Evolutionary conservation across 495 filamentous ascomycete genomes (phyloP).

Genomic region (Penicillium desertorum): DNA sequence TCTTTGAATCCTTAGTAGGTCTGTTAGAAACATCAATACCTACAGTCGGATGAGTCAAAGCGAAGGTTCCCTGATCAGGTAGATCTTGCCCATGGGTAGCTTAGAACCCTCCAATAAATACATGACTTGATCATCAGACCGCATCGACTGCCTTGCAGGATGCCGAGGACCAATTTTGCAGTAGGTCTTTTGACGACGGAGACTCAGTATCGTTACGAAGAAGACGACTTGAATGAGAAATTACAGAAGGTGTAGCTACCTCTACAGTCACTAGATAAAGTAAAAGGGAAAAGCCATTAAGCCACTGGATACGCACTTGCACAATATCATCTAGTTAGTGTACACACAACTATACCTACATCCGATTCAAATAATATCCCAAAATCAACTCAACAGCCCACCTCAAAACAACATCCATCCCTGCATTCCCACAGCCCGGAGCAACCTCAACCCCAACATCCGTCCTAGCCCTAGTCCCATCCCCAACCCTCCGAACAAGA

Average conservation of each 20-base stretch:
- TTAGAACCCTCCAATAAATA: too few species aligned
- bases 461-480: constrained; percentile 33
- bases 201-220: not conserved
- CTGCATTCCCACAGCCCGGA: constrained; percentile 34
- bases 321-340: not conserved
- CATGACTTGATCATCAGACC: constrained; percentile 15
- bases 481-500: constrained; percentile 34
- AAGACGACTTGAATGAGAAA: not conserved
- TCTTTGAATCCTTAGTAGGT: too few species aligned
- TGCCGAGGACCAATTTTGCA: constrained; percentile 32
- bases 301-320: not conserved
- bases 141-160: constrained; percentile 38
- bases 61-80: too few species aligned
- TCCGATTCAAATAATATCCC: constrained; percentile 17
- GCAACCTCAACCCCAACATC: constrained; percentile 43
- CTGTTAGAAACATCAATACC: too few species aligned
- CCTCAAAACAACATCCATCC: constrained; percentile 39
- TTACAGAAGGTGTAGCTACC: not conserved
- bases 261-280: not conserved
- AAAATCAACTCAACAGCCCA: constrained; percentile 50
- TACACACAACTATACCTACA: not conserved
- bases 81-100: too few species aligned
- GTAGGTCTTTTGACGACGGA: not conserved
- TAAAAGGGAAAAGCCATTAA: not conserved
- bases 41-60: too few species aligned